These are phyloP conservation scores for Phytopythium ostracodes DNA, from an alignment of 352 stramenopile species.

Conservation along the genomic window DNA sequence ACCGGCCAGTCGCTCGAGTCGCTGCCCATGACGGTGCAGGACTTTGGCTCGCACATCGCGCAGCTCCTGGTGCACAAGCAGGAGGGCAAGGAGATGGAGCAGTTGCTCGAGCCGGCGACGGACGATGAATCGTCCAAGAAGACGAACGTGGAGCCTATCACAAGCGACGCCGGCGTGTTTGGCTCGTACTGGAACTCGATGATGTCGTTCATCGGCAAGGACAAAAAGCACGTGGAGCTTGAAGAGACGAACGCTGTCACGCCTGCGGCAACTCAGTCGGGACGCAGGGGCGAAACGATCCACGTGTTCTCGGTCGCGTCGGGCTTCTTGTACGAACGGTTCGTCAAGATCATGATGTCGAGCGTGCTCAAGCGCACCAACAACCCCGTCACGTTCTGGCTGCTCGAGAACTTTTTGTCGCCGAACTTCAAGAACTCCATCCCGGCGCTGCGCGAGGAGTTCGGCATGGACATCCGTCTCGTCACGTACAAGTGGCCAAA, in stretches of 20 bases:
- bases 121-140: conserved; percentile 10
- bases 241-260: conserved; percentile 14
- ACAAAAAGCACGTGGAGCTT: conserved; percentile 16
- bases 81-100: conserved; percentile 81
- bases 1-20: conserved; percentile 36
- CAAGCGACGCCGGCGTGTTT: conserved; percentile 42
- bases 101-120: conserved; percentile 39
- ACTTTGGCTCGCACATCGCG: conserved; percentile 87
- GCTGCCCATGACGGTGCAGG: conserved; percentile 50
- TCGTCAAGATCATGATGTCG: conserved; percentile 99
- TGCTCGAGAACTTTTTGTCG: conserved; percentile 99
- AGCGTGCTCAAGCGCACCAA: conserved; percentile 96
- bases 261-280: conserved; percentile 7
- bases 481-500: conserved; percentile 99
- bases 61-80: conserved; percentile 92
- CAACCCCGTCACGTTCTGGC: conserved; percentile 99
- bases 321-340: conserved; percentile 98
- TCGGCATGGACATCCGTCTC: conserved; percentile 97
- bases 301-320: conserved; percentile 98
- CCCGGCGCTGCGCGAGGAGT: conserved; percentile 87
- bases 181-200: conserved; percentile 74
- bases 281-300: conserved; percentile 89
- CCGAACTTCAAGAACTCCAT: conserved; percentile 96
- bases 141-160: conserved; percentile 29
- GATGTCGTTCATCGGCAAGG: conserved; percentile 60